Evolutionary conservation across 2,329 filamentous ascomycete genomes (phyloP).

Genomic region (Arachnopeziza araneosa): DNA sequence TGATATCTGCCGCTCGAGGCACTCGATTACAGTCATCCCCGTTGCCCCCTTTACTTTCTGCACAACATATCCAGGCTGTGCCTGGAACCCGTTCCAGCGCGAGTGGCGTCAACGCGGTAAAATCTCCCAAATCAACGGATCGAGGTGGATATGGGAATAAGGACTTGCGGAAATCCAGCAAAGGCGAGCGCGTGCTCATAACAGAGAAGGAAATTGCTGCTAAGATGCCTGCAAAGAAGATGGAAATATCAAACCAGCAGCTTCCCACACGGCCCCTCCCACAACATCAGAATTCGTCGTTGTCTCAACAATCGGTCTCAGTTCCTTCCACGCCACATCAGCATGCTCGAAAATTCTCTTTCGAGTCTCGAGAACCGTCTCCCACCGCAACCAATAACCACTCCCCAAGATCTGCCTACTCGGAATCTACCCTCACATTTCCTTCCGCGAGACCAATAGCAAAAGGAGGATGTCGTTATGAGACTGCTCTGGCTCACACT

Average conservation of each 20-base stretch:
- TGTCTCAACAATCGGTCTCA: slow-evolving; percentile 72
- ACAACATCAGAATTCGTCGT: slow-evolving; percentile 42
- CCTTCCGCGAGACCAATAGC: slow-evolving; percentile 63
- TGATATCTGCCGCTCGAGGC: slow-evolving; percentile 46
- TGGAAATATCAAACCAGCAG: slow-evolving; percentile 26
- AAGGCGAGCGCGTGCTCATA: slow-evolving; percentile 57
- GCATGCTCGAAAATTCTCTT: slow-evolving; percentile 75
- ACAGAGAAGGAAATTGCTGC: slow-evolving; percentile 47
- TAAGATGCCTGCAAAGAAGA: slow-evolving; percentile 30
- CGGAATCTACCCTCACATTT: slow-evolving; percentile 73
- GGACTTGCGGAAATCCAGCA: slow-evolving; percentile 48
- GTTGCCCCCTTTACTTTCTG: slow-evolving; percentile 49
- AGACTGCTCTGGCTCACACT: slow-evolving; percentile 76
- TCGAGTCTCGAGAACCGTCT: slow-evolving; percentile 74
- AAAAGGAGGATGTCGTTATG: slow-evolving; percentile 71
- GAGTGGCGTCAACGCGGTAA: slow-evolving; percentile 35
- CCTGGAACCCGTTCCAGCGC: slow-evolving; percentile 47
- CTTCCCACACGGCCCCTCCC: slow-evolving; percentile 26
- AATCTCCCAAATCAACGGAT: slow-evolving; percentile 44
- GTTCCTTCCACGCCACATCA: slow-evolving; percentile 93
- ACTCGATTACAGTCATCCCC: slow-evolving; percentile 52
- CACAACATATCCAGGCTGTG: slow-evolving; percentile 50
- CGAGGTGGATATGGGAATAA: slow-evolving; percentile 52
- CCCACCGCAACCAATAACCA: slow-evolving; percentile 71
- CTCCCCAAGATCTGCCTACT: slow-evolving; percentile 85